Base-by-base conservation (phyloP, 441 rosid genomes). In the Metrosideros polymorpha region DNA sequence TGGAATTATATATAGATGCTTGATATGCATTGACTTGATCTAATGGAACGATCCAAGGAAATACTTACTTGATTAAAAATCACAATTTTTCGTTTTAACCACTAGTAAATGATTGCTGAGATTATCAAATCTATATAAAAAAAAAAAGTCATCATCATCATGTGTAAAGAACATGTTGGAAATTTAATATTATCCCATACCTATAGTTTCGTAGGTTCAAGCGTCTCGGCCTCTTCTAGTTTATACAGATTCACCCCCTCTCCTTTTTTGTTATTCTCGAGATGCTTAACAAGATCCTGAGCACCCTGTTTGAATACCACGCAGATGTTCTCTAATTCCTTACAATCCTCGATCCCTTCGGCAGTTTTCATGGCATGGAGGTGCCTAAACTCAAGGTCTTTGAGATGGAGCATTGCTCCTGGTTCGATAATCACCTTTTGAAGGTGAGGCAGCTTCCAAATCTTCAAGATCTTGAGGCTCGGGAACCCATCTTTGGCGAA, bases 341-440 rank as follows among this genome's bases (percentile, higher is more conserved):
- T 5, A 2, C 59, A 4, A 6, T 3, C 14, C 0, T 55, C 0
- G 59, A 55, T 55, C 59, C 59, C 59, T 55, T 1, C 6, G 10
- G 25, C 29, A 10, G 4, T 4, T 9, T 0, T 55, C 59, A 25
- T 9, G 6, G 0, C 3, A 10, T 55, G 14, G 15, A 55, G 29
- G 15, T 2, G 59, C 29, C 59, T 55, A 25, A 55, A 25, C 59
- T 55, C 59, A 4, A 55, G 29, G 2, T 10, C 3, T 25, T 7
- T 25, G 59, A 55, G 59, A 55, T 10, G 59, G 2, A 0, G 29
- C 59, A 55, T 1, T 1, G 59, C 59, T 55, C 14, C 59, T 10
- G 3, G 6, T 2, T 4, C 1, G 4, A 55, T 55, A 25, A 1
- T 10, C 29, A 55, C 6, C 59, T 25, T 0, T 29, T 4, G 3